Conservation (phyloP, 78 protist genomes). For the Chrysochromulina parva region DNA sequence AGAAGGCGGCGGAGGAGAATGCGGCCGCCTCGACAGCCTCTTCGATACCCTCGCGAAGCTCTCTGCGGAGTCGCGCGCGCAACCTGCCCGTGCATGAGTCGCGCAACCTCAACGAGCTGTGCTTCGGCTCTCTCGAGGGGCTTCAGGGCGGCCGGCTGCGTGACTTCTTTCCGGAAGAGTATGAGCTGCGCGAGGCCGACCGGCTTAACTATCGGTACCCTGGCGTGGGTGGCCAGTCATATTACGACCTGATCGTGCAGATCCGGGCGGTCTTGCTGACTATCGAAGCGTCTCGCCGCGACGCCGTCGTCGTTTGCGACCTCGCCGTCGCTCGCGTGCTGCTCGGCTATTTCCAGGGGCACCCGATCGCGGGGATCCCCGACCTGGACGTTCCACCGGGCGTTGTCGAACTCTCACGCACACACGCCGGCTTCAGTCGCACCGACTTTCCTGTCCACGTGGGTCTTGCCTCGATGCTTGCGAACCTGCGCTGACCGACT, state of each 20-base stretch:
- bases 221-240: background rate
- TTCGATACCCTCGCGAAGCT: no score
- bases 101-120: no score
- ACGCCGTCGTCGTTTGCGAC: background rate
- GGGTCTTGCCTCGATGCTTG: no score
- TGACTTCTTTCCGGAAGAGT: background rate
- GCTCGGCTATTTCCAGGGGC: background rate
- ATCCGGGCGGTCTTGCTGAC: background rate
- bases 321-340: background rate
- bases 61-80: no score
- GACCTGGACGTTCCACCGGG: background rate
- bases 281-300: background rate
- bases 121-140: no score
- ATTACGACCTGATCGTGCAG: constrained; percentile 6
- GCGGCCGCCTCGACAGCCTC: no score
- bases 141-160: background rate
- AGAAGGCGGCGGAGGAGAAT: no score
- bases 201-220: background rate
- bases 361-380: background rate
- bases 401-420: background rate
- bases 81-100: no score
- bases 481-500: no score
- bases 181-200: background rate
- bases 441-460: no score
- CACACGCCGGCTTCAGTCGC: background rate